Percentiles rank a stretch among this genome's conserved stretches.
Evolutionary conservation across 1,284 basidiomycete species (phyloP).

Genomic region (Sporisorium reilianum): DNA sequence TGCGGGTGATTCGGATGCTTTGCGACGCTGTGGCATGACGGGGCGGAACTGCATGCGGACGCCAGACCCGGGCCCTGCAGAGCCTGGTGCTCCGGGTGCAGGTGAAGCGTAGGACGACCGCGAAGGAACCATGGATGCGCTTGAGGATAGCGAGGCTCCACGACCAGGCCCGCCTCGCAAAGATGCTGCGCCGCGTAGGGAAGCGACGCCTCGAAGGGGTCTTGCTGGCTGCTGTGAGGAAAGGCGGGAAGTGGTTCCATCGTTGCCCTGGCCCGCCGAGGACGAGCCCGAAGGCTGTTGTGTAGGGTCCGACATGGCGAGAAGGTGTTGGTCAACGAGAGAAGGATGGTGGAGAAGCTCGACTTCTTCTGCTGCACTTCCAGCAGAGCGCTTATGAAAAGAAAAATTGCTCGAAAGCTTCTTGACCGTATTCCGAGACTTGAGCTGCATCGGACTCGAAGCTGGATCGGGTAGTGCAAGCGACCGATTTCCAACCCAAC

Average conservation of each 20-base stretch:
- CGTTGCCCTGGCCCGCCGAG: conserved; percentile 10
- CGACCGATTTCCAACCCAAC: conserved; percentile 6
- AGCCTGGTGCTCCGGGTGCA: conserved; percentile 19
- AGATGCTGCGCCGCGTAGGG: conserved; percentile 33
- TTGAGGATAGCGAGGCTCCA: conserved; percentile 19
- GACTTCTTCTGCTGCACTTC: background rate
- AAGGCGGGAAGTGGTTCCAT: conserved; percentile 10
- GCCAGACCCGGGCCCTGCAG: conserved; percentile 22
- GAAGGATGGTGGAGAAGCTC: background rate
- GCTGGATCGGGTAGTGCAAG: background rate
- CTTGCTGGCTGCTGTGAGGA: conserved; percentile 8
- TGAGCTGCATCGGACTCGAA: background rate
- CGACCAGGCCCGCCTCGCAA: conserved; percentile 28
- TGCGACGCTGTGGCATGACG: conserved; percentile 62
- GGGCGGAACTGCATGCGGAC: conserved; percentile 59
- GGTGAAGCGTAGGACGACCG: conserved; percentile 44
- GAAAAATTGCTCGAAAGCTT: conserved; percentile 23
- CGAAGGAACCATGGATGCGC: conserved; percentile 45
- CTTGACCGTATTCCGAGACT: conserved; percentile 25
- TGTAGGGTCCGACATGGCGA: conserved; percentile 31
- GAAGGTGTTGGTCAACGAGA: background rate
- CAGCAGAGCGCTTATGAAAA: background rate
- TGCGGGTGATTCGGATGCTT: conserved; percentile 46
- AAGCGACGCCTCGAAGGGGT: conserved; percentile 36
- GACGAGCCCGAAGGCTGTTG: conserved; percentile 30